Evolutionary conservation across 495 filamentous ascomycete species (phyloP).

Genomic region (Aspergillus sclerotioniger): DNA sequence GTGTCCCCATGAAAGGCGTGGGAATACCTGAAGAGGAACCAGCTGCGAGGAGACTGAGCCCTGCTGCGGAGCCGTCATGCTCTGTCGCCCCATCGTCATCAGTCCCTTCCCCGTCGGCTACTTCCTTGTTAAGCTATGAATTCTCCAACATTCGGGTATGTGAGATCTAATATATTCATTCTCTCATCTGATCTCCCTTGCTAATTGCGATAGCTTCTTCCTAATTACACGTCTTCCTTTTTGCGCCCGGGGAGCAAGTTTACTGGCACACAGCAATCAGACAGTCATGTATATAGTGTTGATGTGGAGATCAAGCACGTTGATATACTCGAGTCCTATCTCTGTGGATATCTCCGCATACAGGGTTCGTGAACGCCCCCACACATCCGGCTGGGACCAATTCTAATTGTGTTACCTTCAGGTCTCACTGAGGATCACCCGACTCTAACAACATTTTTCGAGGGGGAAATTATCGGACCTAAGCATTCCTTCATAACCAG

Average conservation of each 20-base stretch:
- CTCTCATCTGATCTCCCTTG: background rate
- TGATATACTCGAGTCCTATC: slow-evolving; percentile 88
- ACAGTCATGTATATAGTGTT: slow-evolving; percentile 87
- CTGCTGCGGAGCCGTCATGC: slow-evolving; percentile 31
- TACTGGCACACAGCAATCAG: slow-evolving; percentile 85
- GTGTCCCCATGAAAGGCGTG: slow-evolving; percentile 25
- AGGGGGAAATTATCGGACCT: slow-evolving; percentile 95
- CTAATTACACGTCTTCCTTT: slow-evolving; percentile 70
- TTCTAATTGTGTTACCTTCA: slow-evolving; percentile 32
- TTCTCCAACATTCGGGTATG: slow-evolving; percentile 66
- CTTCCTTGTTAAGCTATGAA: slow-evolving; percentile 59
- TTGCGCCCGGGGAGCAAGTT: slow-evolving; percentile 88
- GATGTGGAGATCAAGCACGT: slow-evolving; percentile 97
- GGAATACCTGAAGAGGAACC: slow-evolving; percentile 37
- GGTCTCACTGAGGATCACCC: slow-evolving; percentile 94
- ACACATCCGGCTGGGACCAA: background rate
- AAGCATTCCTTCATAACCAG: slow-evolving; percentile 92
- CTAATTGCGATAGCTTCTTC: slow-evolving; percentile 39
- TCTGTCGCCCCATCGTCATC: slow-evolving; percentile 29
- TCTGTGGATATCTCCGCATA: slow-evolving; percentile 94
- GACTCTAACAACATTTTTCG: slow-evolving; percentile 95
- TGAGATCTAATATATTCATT: slow-evolving; percentile 2
- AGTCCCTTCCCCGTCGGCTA: slow-evolving; percentile 33
- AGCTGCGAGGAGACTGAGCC: slow-evolving; percentile 33
- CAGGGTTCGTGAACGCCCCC: slow-evolving; percentile 63